Base-by-base conservation (phyloP, 2,329 filamentous ascomycete species). In the Paraphoma chrysanthemicola region DNA sequence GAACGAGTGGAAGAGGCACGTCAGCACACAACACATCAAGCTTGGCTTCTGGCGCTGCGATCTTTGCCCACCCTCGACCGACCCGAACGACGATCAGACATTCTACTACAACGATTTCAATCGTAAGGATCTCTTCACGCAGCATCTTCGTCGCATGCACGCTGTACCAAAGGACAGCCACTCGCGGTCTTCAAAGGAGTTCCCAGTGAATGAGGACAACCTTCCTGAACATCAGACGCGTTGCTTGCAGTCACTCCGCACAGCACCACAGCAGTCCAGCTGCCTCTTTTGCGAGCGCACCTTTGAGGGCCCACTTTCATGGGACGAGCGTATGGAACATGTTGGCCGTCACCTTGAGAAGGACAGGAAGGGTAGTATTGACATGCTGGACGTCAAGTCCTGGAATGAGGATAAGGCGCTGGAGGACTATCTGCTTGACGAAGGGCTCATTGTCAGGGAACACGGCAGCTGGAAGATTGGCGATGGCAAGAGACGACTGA, bases 1-100 rank as follows among this genome's bases (percentile, higher is more conserved):
- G 79, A 97, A 97, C 72, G 93, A 97, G 75, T 97, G 94, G 94
- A 97, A 97, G 76, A 87, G 94, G 0, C 94, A 98, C 72, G 87
- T 94, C 67, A 80, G 82, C 31, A 90, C 90, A 0, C 90, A 96
- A 71, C 94, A 98, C 71, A 81, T 97, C 18, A 85, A 88, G 51
- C 81, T 91, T 3, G 80, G 85, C 44, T 90, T 88, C 77, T 97
- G 89, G 86, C 82, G 89, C 54, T 98, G 93, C 78, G 84, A 88
- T 62, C 80, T 90, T 31, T 89, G 86, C 58, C 70, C 76, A 7
- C 74, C 56, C n/a, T 71, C 62, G n/a, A 64, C 71, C 16, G 74
- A 75, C 38, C 63, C 72, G 11, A 60, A 66, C 41, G 70, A 77
- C 51, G 57, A 67, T 16, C 41, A 63, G 14, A 63, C 58, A 44